phyloP scores from a whole-genome alignment of 495 filamentous ascomycete species.

The Thermochaetoides thermophila region DNA sequence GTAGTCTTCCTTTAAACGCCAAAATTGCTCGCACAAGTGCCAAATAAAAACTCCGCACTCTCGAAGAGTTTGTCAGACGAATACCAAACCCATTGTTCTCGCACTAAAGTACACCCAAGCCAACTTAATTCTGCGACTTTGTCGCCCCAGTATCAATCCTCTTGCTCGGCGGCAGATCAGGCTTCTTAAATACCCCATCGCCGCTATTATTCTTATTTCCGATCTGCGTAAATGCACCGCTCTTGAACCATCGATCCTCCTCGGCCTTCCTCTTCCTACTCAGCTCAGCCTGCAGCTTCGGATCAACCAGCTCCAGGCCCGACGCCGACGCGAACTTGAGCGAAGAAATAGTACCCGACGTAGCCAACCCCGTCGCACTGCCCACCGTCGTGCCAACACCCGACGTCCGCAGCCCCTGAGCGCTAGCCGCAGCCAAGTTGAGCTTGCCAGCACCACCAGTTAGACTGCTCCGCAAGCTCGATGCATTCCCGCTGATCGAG shows the following conservation, averaged over 20 bases:
- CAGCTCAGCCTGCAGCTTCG: conserved; percentile 71
- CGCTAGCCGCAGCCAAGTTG: conserved; percentile 51
- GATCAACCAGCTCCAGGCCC: conserved; percentile 89
- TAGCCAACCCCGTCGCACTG: no score
- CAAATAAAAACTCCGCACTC: no score
- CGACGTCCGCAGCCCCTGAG: conserved; percentile 54
- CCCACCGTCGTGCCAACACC: conserved; percentile 58
- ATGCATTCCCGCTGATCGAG: conserved; percentile 54
- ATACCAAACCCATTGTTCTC: no score
- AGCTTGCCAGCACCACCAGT: conserved; percentile 45
- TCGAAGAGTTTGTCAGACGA: no score
- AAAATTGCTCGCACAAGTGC: no score
- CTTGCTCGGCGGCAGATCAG: conserved; percentile 49
- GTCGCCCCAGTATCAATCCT: conserved; percentile 37
- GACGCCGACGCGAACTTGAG: conserved; percentile 91
- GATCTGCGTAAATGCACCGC: conserved; percentile 88
- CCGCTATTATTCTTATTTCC: conserved; percentile 26
- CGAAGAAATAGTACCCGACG: conserved; percentile 65
- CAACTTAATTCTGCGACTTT: conserved; percentile 25
- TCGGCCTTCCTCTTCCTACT: conserved; percentile 83
- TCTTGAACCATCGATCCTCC: conserved; percentile 90
- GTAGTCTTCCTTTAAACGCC: no score
- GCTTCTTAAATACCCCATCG: conserved; percentile 40
- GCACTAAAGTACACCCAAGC: no score
- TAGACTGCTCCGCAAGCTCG: conserved; percentile 57